These are phyloP conservation scores for Nyssa sinensis DNA, from an alignment of 148 eudicot species.

Conservation along the genomic window DNA sequence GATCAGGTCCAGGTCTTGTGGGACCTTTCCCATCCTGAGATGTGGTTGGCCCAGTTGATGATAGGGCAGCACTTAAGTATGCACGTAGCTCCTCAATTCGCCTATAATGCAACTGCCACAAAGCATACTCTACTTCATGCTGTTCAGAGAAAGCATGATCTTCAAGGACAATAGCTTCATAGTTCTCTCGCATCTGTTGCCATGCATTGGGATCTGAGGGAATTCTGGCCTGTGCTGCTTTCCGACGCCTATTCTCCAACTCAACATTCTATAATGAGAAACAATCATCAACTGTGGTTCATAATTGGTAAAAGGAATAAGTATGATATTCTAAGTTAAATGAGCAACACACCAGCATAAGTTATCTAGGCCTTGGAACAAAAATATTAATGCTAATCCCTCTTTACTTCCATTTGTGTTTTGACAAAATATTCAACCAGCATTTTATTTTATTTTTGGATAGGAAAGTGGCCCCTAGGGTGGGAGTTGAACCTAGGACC, in stretches of 20 bases:
- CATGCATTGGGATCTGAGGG: conserved; percentile 78
- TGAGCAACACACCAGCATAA: background rate
- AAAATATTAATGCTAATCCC: too few species aligned
- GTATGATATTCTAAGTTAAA: background rate
- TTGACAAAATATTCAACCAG: too few species aligned
- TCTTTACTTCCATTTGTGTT: too few species aligned
- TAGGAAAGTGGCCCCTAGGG: too few species aligned
- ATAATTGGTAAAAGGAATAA: background rate
- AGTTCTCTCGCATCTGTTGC: conserved; percentile 90
- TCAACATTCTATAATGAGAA: conserved; percentile 62
- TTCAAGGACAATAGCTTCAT: conserved; percentile 85
- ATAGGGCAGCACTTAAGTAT: conserved; percentile 56
- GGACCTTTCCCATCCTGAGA: conserved; percentile 68
- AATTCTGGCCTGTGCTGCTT: conserved; percentile 62
- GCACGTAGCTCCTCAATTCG: conserved; percentile 88
- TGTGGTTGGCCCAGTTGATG: conserved; percentile 40
- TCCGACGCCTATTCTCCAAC: conserved; percentile 63
- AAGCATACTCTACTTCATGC: conserved; percentile 76
- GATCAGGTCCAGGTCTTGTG: conserved; percentile 55
- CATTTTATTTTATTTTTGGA: too few species aligned
- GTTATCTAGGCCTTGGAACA: background rate
- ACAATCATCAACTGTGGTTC: background rate
- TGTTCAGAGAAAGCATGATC: conserved; percentile 86
- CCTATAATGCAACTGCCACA: conserved; percentile 92
- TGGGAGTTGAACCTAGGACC: too few species aligned